Conservation (phyloP, 1,284 basidiomycete genomes). For the Puccinia novopanici region DNA sequence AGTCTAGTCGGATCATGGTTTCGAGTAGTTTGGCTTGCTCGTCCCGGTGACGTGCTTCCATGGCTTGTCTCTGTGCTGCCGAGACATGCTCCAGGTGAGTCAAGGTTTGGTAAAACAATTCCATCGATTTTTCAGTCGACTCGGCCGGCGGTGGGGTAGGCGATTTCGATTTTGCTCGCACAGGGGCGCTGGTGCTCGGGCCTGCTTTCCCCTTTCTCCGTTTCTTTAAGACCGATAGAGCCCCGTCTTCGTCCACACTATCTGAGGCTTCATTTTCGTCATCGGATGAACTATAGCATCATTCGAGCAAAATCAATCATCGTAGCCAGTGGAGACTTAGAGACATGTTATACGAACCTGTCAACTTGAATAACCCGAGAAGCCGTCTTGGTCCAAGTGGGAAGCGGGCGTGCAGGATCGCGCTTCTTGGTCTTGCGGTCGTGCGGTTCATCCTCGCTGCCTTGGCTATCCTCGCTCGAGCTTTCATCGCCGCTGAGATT, state of each 20-base stretch:
- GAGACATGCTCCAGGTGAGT: not conserved
- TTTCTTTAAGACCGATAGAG: not conserved
- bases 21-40: not conserved
- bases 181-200: not conserved
- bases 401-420: not conserved
- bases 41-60: not conserved
- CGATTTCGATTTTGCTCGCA: slow-evolving; percentile 15
- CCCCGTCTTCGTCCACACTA: no score
- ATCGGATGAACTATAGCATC: slow-evolving; percentile 14
- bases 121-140: no score
- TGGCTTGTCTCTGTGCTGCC: not conserved
- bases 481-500: slow-evolving; percentile 10
- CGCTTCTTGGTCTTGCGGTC: not conserved
- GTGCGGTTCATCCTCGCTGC: not conserved
- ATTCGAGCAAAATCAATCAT: no score
- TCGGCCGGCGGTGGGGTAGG: slow-evolving; percentile 25
- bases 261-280: not conserved
- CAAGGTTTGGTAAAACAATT: not conserved
- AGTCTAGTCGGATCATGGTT: not conserved
- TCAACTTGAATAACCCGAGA: not conserved
- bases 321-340: not conserved
- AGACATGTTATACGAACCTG: not conserved
- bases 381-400: slow-evolving; percentile 15
- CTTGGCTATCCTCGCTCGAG: not conserved
- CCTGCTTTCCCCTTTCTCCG: not conserved